Percentiles rank a stretch among this genome's conserved stretches.
Evolutionary conservation across 257 asterid species (phyloP).

Genomic region (Nicotiana paniculata): DNA sequence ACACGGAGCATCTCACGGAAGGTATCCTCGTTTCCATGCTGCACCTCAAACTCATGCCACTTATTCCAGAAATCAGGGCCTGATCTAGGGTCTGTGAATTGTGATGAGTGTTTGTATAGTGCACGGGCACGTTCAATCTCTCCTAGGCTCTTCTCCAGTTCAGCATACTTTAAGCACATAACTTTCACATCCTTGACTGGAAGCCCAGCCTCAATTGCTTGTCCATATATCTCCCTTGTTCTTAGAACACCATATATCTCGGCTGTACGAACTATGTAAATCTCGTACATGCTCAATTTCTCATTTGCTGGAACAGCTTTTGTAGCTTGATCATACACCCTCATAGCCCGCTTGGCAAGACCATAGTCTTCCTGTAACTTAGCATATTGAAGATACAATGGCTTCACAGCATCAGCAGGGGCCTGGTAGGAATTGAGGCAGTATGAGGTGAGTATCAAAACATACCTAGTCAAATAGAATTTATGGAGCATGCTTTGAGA

Average conservation of each 20-base stretch:
- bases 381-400: slow-evolving; percentile 85
- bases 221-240: slow-evolving; percentile 92
- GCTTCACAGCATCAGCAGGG: slow-evolving; percentile 87
- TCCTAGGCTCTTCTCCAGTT: slow-evolving; percentile 88
- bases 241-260: slow-evolving; percentile 85
- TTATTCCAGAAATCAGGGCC: slow-evolving; percentile 84
- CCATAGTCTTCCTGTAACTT: slow-evolving; percentile 93
- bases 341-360: slow-evolving; percentile 90
- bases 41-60: slow-evolving; percentile 95
- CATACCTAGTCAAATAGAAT: not conserved
- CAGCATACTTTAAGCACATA: slow-evolving; percentile 88
- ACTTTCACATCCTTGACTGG: slow-evolving; percentile 80
- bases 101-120: slow-evolving; percentile 72
- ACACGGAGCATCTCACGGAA: slow-evolving; percentile 81
- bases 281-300: slow-evolving; percentile 88
- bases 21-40: slow-evolving; percentile 91
- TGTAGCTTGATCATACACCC: slow-evolving; percentile 79
- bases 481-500: not conserved
- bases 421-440: slow-evolving; percentile 39
- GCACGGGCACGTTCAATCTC: slow-evolving; percentile 88
- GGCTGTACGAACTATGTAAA: slow-evolving; percentile 89
- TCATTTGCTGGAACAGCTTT: slow-evolving; percentile 88
- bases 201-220: slow-evolving; percentile 85
- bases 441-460: slow-evolving; percentile 17
- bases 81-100: slow-evolving; percentile 82